Conservation (phyloP, 345 rosid species). For the Citrus unshiu region DNA sequence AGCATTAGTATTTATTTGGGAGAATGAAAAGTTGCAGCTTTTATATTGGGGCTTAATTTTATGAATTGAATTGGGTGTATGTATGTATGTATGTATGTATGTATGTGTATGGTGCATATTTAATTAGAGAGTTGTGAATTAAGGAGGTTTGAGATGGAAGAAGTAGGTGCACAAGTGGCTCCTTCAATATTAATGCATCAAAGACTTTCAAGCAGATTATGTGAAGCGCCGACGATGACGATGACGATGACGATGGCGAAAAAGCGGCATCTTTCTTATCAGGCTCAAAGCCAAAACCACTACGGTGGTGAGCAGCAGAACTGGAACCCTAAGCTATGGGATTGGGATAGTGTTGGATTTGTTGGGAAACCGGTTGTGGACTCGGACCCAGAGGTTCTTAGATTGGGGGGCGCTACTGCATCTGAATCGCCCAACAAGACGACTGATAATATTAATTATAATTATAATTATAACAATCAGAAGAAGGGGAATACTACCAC, state of each 20-base stretch:
- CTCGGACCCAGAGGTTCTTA: conserved; percentile 33
- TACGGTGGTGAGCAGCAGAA: conserved; percentile 34
- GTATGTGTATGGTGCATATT: conserved; percentile 5
- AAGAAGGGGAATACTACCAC: conserved; percentile 15
- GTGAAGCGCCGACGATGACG: conserved; percentile 44
- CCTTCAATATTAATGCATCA: conserved; percentile 58
- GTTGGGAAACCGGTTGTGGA: conserved; percentile 44
- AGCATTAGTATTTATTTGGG: background rate
- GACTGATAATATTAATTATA: background rate
- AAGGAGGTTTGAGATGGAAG: conserved; percentile 50
- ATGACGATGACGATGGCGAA: conserved; percentile 37
- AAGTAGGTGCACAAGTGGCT: conserved; percentile 69
- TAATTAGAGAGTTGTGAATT: background rate
- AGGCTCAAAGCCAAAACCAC: conserved; percentile 10
- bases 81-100: background rate
- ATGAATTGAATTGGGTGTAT: background rate
- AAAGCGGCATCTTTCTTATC: conserved; percentile 61
- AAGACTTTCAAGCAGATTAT: conserved; percentile 37
- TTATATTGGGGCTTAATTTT: too few relatives aligned
- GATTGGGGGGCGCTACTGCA: conserved; percentile 17
- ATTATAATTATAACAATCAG: conserved; percentile 7
- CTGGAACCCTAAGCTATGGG: conserved; percentile 77
- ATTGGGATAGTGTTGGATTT: conserved; percentile 74
- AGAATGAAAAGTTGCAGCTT: background rate
- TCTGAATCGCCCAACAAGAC: background rate